Evolutionary conservation across 495 filamentous ascomycete genomes (phyloP), one percentile per base, ranked within the genome.

Genomic region (Penicillium macrosclerotiorum): DNA sequence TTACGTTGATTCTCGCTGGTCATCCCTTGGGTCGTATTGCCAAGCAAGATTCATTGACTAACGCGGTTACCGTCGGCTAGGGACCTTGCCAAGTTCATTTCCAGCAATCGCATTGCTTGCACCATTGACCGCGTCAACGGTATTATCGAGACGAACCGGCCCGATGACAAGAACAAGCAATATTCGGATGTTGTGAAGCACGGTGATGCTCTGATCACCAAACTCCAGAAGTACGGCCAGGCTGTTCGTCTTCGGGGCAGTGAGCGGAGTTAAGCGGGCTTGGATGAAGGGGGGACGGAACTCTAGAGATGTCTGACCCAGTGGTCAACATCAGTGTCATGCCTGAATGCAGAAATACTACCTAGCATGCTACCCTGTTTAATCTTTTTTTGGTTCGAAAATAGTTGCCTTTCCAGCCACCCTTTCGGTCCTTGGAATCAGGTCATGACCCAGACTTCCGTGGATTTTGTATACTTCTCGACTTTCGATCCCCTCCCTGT

Each of bases 91-190:
- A 95, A 90, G 64, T 98, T 97, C 71, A 98, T 98, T 59, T 92
- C 93, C 6, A 89, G 82, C 50, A 88, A 90, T 69, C 84, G 93
- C 57, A 88, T 98, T 55, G 82, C 91, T 11, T 96, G 92, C 76
- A 95, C 89, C 20, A 96, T 98, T 55, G 93, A 98, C 73, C 89
- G 93, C 35, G 94, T 98, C 49, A 90, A 93, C 54, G 92, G 90
- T 27, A 87, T 97, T 60, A 96, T 98, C 59, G 94, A 97, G 76
- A 98, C 92, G 19, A 95, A 95, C 70, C 78, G 94, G 38, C 91
- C 93, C 3, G 94, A 96, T 60, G 90, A 95, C 67, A 97, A 97
- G 81, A 96, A 96, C 76, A 95, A 94, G 75, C 93, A 98, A 68
- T 98, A 97, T 65, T 82, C 90, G 37, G 93, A 96, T 59, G 89